Conservation (phyloP, 441 rosid species). For the Rhodomyrtus psidioides region DNA sequence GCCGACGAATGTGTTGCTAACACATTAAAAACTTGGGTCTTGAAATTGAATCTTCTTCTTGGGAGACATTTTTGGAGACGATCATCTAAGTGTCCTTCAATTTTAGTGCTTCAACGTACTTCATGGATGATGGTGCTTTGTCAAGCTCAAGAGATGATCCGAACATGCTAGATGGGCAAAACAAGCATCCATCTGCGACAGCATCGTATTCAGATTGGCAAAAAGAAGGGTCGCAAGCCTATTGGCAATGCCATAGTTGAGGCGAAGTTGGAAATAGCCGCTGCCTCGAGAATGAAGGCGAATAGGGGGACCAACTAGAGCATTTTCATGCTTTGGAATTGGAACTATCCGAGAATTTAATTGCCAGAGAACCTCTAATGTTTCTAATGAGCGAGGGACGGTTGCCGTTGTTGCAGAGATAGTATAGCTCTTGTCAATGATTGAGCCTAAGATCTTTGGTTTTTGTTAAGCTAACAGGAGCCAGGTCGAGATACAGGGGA, state of each 20-base stretch:
- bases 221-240: conserved; percentile 68
- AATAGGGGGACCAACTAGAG: conserved; percentile 63
- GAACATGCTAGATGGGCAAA: conserved; percentile 47
- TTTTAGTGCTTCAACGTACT: conserved; percentile 30
- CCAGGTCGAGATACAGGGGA: neutral
- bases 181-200: conserved; percentile 31
- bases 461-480: neutral
- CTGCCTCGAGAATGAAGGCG: no score
- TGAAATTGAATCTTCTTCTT: neutral
- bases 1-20: neutral
- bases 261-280: no score
- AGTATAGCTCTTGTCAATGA: conserved; percentile 30
- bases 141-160: conserved; percentile 54
- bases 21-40: neutral
- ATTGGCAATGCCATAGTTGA: conserved; percentile 81
- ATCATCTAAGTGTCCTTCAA: conserved; percentile 9
- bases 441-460: neutral
- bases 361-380: conserved; percentile 56
- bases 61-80: neutral
- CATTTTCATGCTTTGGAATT: conserved; percentile 75
- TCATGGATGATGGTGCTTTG: conserved; percentile 41
- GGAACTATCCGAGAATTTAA: conserved; percentile 74
- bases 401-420: conserved; percentile 63
- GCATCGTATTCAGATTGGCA: conserved; percentile 38
- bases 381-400: conserved; percentile 74